Evolutionary conservation across 768 basidiomycete genomes (phyloP), one percentile per base, ranked within the genome.

Genomic region (Suillus cothurnatus): DNA sequence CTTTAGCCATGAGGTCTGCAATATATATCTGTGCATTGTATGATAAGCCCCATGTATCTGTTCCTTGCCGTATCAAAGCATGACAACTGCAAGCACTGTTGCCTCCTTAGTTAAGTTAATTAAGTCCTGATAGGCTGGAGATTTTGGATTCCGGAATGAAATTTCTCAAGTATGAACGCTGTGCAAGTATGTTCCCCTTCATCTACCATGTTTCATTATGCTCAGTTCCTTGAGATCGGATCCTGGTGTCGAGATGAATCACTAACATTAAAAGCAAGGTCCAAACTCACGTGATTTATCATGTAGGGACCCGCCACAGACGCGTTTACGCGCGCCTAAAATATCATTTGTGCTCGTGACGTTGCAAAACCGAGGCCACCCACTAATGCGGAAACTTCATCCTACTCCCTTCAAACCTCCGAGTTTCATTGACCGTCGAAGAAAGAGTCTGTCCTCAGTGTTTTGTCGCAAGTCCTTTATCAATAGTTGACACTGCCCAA

Each of bases 1-100:
- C 26, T 62, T 58, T 41, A 41, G 55, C 49, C 36, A 39, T 31
- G 62, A 31, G 26, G n/a, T 59, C 21, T 57, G 14, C 61, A 53
- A 5, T 21, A 32, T 11, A 53, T 53, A 31, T 53, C 19, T 53
- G 28, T 21, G 19, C 17, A 12, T 32, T 55, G 53, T 5, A 2
- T 21, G 53, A 34, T 55, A 55, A 55, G 31, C 31, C 34, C 9
- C 28, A 11, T 9, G 52, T 31, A 31, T 9, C 26, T 50, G 50
- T 50, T 50, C 26, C 26, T 28, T 28, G 8, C 50, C 26, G 15
- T 15, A 28, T 50, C 19, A 9, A 52, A 5, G 11, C 31, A 32
- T 55, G 50, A 32, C 19, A 9, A 32, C 52, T 19, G 28, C 50
- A 52, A 52, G 50, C 26, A 14, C 47, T 12, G 21, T n/a, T 11